Base-by-base conservation (phyloP, 1,284 basidiomycete species). In the Salmacisia buchloeana region DNA sequence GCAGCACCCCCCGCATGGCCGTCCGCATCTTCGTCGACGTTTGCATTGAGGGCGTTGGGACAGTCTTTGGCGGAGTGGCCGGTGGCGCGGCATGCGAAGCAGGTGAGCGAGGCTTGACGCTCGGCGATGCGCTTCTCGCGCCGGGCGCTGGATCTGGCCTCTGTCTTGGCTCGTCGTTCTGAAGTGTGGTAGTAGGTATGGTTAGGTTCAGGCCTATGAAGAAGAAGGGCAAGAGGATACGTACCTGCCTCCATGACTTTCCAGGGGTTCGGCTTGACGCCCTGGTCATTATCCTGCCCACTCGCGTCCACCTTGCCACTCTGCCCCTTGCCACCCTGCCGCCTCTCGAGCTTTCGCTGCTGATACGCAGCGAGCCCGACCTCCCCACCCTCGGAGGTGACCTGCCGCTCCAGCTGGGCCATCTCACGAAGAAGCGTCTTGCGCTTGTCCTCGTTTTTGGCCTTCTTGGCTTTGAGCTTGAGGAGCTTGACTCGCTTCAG, bases 11-110 rank as follows among this genome's bases (percentile, higher is more conserved):
- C n/a, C n/a, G n/a, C n/a, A n/a, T n/a, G n/a, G 35, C 29, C 35
- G 18, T 33, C 18, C 10, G 65, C 64, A 57, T 69, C 67, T 2
- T 65, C 67, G 15, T 15, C n/a, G 31, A 43, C 35, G 9, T 23
- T 27, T n/a, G 45, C 36, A 23, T 72, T 71, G 61, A 74, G 64
- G 4, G 64, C 65, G 60, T 76, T 68, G 1, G 74, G 89, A 77
- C 93, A 97, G 64, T 92, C 86, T 75, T 84, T 87, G 2, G 92
- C 92, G 0, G 89, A 83, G 76, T 96, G 93, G 0, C 93, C 93
- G 67, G 85, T 86, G 72, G 88, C 84, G 61, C 93, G 86, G 81
- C 93, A 97, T 1, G 89, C 90, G 79, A 92, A 94, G 78, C 93
- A 96, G 7, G 86, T 88, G 2, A 87, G 91, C 2, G 82, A 81